Evolutionary conservation across 2,329 filamentous ascomycete species (phyloP).

Genomic region (Teratosphaeria epicoccoides): DNA sequence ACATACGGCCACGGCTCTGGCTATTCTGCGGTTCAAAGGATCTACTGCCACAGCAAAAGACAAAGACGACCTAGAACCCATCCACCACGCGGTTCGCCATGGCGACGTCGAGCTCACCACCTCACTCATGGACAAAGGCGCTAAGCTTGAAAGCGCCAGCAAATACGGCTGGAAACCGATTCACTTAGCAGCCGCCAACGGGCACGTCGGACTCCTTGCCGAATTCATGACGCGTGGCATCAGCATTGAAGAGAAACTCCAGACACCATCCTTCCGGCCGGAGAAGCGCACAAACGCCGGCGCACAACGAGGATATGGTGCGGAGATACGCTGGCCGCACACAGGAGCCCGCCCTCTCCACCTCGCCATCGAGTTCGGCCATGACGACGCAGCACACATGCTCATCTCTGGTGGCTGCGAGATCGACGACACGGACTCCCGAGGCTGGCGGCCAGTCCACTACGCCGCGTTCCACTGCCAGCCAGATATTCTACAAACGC

Average conservation of each 20-base stretch:
- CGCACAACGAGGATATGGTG: conserved; percentile 10
- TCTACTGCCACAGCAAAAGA: conserved; percentile 9
- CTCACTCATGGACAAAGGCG: conserved; percentile 8
- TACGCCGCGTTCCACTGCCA: conserved; percentile 12
- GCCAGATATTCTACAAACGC: conserved; percentile 8
- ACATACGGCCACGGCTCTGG: conserved; percentile 4
- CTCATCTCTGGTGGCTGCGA: conserved; percentile 10
- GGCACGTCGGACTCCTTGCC: conserved; percentile 7
- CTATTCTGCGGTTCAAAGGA: conserved; percentile 9
- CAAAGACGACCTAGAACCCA: conserved; percentile 8
- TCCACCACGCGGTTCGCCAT: conserved; percentile 12
- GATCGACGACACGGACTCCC: conserved; percentile 10
- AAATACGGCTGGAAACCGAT: conserved; percentile 13
- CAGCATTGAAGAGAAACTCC: conserved; percentile 10
- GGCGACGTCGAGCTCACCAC: conserved; percentile 8
- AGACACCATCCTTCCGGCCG: conserved; percentile 11
- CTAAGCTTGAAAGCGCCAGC: conserved; percentile 6
- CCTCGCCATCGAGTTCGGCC: conserved; percentile 13
- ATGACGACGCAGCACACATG: conserved; percentile 10
- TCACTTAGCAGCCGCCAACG: conserved; percentile 14
- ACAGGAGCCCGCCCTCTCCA: conserved; percentile 10
- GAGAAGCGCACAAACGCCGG: conserved; percentile 10
- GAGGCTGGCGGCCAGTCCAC: conserved; percentile 12
- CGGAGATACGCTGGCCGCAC: conserved; percentile 14
- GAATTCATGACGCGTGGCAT: conserved; percentile 9